Percentiles rank a stretch among this genome's conserved stretches.
phyloP scores from a whole-genome alignment of 768 basidiomycete species.

The Psilocybe cyanescens region DNA sequence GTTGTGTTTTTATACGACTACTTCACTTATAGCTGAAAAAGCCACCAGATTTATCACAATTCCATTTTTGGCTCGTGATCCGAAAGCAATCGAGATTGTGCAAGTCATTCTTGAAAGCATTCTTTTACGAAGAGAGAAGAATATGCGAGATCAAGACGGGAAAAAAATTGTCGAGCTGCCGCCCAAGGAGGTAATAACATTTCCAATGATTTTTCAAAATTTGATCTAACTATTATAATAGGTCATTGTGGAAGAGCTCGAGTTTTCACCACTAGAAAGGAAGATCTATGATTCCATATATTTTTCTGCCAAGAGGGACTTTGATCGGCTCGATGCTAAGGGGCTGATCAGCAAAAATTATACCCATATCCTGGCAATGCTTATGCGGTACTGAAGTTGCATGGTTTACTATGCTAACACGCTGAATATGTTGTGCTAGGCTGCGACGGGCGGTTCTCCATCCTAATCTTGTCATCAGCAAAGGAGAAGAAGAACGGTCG shows the following conservation, averaged over 20 bases:
- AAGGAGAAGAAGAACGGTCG: constrained; percentile 45
- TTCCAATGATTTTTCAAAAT: neutral
- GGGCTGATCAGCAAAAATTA: constrained; percentile 82
- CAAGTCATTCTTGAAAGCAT: constrained; percentile 92
- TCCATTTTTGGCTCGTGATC: constrained; percentile 89
- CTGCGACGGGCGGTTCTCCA: constrained; percentile 93
- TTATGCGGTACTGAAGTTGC: constrained; percentile 77
- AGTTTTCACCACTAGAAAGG: constrained; percentile 79
- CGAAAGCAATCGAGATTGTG: constrained; percentile 92
- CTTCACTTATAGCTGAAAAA: neutral
- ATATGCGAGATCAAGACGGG: constrained; percentile 86
- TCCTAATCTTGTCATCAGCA: constrained; percentile 76
- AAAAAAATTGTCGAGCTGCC: constrained; percentile 89
- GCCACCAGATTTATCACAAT: constrained; percentile 78
- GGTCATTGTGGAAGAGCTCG: constrained; percentile 74
- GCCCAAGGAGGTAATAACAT: constrained; percentile 65
- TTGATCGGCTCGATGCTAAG: constrained; percentile 78
- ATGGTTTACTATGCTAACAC: neutral
- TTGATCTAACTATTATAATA: constrained; percentile 28
- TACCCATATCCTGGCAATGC: constrained; percentile 90
- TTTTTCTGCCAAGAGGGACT: constrained; percentile 75
- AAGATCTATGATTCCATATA: constrained; percentile 92
- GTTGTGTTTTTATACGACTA: constrained; percentile 25
- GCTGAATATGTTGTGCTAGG: constrained; percentile 38
- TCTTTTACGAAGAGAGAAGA: constrained; percentile 89